phyloP scores from a whole-genome alignment of 108 stramenopile genomes.

The Asterionellopsis glacialis region DNA sequence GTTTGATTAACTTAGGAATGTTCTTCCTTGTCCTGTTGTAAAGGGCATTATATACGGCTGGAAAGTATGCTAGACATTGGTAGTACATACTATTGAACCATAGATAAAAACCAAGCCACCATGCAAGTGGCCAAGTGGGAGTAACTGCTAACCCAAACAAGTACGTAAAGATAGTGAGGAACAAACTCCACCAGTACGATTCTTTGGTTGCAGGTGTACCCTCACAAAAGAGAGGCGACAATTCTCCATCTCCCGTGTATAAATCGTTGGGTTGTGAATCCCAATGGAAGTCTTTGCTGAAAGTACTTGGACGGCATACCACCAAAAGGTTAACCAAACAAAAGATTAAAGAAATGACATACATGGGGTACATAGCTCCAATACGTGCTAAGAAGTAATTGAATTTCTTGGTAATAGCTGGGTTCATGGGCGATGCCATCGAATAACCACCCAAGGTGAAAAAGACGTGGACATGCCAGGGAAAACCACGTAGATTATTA shows the following conservation, averaged over 20 bases:
- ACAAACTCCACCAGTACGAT: constrained; percentile 6
- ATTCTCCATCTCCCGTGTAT: background rate
- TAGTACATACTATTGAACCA: constrained; percentile 6
- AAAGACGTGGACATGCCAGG: constrained; percentile 16
- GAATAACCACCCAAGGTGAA: constrained; percentile 9
- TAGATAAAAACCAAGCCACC: constrained; percentile 6
- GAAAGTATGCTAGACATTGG: background rate
- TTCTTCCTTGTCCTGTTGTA: background rate
- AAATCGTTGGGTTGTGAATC: constrained; percentile 5
- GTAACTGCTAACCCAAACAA: constrained; percentile 4
- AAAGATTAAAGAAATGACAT: constrained; percentile 1
- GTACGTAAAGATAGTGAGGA: constrained; percentile 2
- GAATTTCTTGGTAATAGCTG: constrained; percentile 11
- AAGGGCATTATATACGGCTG: background rate
- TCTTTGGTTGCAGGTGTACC: constrained; percentile 1
- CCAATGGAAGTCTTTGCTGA: constrained; percentile 3
- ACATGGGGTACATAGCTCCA: constrained; percentile 12
- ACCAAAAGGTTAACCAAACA: constrained; percentile 6
- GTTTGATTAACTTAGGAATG: background rate
- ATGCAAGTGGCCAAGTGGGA: background rate
- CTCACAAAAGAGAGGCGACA: background rate
- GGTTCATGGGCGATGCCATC: constrained; percentile 12
- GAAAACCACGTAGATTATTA: constrained; percentile 7
- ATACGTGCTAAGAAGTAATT: constrained; percentile 5
- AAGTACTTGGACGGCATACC: constrained; percentile 6